Conservation (phyloP, 1,284 basidiomycete species). For the Ustanciosporium gigantosporum region DNA sequence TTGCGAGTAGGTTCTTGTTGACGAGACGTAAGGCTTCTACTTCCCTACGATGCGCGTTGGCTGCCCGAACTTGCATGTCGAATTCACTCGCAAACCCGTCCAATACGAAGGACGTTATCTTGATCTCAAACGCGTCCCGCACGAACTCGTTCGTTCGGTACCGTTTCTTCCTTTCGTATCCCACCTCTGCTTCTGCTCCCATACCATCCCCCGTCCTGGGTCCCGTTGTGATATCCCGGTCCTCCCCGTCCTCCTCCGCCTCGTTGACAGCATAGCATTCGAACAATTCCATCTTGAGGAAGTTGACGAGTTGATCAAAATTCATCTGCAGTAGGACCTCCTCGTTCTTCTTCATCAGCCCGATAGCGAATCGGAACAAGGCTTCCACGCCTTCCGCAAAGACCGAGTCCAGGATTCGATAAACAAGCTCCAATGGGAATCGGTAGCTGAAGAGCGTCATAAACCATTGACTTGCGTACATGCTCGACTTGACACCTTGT, state of each 20-base stretch:
- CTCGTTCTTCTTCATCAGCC: slow-evolving; percentile 85
- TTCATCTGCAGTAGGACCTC: slow-evolving; percentile 62
- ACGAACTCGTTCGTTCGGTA: slow-evolving; percentile 51
- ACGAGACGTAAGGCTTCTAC: slow-evolving; percentile 55
- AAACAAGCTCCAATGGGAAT: slow-evolving; percentile 92
- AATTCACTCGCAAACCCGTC: slow-evolving; percentile 56
- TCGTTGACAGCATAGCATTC: slow-evolving; percentile 38
- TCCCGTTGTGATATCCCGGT: background rate
- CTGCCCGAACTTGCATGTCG: slow-evolving; percentile 47
- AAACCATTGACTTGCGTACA: slow-evolving; percentile 97
- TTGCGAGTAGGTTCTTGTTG: slow-evolving; percentile 52
- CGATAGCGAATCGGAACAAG: slow-evolving; percentile 90
- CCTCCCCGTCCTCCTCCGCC: background rate
- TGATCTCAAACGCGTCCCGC: slow-evolving; percentile 51
- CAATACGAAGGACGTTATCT: slow-evolving; percentile 51
- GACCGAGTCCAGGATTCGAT: slow-evolving; percentile 90
- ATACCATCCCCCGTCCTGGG: too few relatives aligned
- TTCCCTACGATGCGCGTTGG: slow-evolving; percentile 54
- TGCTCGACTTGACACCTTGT: slow-evolving; percentile 84
- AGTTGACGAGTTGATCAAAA: slow-evolving; percentile 51
- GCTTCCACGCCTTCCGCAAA: slow-evolving; percentile 96
- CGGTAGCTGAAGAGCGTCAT: slow-evolving; percentile 71
- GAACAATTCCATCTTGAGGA: slow-evolving; percentile 50
- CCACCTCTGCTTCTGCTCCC: background rate
- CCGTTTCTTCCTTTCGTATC: too few relatives aligned